phyloP scores from a whole-genome alignment of 78 protist genomes.

The Paratrimastix pyriformis region DNA sequence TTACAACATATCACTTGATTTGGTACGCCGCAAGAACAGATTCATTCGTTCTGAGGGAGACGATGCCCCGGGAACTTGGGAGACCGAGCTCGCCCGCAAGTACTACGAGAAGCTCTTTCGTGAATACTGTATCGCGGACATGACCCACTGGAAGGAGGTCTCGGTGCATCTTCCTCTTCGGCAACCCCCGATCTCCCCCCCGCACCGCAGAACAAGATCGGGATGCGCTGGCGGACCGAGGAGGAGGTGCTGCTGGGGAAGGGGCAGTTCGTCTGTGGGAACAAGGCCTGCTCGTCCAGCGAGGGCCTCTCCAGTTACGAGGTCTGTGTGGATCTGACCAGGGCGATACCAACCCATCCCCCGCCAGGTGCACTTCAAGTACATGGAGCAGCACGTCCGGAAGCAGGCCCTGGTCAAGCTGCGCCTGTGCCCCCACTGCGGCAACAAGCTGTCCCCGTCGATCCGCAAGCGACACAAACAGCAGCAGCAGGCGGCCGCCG shows the following conservation, averaged over 20 bases:
- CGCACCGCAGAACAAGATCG: constrained; percentile 26
- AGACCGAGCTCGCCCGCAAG: constrained; percentile 47
- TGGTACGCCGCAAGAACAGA: too few species aligned
- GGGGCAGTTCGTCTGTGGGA: constrained; percentile 64
- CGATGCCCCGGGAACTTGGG: constrained; percentile 37
- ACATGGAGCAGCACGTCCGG: constrained; percentile 7
- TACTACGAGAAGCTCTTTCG: constrained; percentile 60
- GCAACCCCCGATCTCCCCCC: too few species aligned
- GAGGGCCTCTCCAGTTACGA: constrained; percentile 5
- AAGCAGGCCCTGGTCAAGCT: constrained; percentile 31
- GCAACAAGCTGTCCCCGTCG: not conserved
- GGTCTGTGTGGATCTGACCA: constrained; percentile 4
- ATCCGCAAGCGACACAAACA: not conserved
- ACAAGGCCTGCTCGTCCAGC: not conserved
- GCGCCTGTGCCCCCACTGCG: constrained; percentile 16
- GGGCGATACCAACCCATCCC: not conserved
- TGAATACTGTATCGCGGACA: constrained; percentile 59
- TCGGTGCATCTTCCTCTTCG: too few species aligned
- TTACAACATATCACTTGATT: too few species aligned
- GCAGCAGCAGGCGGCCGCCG: too few species aligned
- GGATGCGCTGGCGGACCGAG: constrained; percentile 66
- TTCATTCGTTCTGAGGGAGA: not conserved
- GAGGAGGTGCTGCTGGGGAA: constrained; percentile 55
- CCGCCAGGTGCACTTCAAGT: not conserved
- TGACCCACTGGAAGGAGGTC: constrained; percentile 34